Conservation (phyloP, 345 rosid genomes). For the Eucalyptus tenuipes region DNA sequence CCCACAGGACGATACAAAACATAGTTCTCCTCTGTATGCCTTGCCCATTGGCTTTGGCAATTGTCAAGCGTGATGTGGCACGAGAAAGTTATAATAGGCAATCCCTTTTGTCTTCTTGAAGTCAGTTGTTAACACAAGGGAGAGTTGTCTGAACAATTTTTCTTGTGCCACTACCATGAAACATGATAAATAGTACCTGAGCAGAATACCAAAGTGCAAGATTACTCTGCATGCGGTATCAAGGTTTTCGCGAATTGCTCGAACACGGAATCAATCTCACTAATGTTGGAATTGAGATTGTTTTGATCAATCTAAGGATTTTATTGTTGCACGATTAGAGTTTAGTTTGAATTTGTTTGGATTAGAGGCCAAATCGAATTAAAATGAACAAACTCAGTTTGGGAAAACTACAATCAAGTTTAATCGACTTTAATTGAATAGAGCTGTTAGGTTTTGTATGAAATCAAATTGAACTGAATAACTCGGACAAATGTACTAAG, state of each 20-base stretch:
- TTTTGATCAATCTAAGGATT: background rate
- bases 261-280: background rate
- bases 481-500: background rate
- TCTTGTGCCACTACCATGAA: background rate
- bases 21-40: no score
- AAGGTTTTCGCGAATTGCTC: background rate
- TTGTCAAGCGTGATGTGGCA: no score
- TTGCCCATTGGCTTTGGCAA: no score
- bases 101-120: background rate
- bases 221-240: background rate
- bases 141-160: background rate
- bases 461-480: background rate
- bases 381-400: no score
- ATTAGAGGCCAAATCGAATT: no score
- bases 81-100: no score
- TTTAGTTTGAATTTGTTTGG: no score
- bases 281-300: background rate
- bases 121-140: background rate
- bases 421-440: background rate
- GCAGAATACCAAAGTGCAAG: background rate
- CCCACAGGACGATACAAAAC: no score
- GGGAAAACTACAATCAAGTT: no score
- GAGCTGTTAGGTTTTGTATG: background rate
- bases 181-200: background rate
- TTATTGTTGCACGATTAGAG: background rate